Evolutionary conservation across 305 asterid genomes (phyloP).

Genomic region (Solanum hybrid): DNA sequence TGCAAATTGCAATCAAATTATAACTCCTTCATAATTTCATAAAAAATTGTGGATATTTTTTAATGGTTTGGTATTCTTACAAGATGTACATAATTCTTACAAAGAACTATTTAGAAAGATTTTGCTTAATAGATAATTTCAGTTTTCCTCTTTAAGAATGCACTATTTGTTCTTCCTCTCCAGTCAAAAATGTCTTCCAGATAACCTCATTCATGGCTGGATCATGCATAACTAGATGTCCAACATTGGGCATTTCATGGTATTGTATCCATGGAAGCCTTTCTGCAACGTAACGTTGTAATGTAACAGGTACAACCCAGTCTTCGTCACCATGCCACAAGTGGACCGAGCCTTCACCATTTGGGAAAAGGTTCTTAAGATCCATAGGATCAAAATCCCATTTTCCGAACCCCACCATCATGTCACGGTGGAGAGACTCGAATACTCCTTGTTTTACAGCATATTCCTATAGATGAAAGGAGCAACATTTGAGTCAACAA

Average conservation of each 20-base stretch:
- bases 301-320: slow-evolving; percentile 51
- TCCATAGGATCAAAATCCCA: slow-evolving; percentile 72
- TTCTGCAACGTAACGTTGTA: slow-evolving; percentile 56
- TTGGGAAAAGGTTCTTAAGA: slow-evolving; percentile 35
- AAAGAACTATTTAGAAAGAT: not conserved
- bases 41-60: not conserved
- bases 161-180: not conserved
- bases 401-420: slow-evolving; percentile 57
- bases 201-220: slow-evolving; percentile 34
- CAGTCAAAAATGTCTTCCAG: slow-evolving; percentile 33
- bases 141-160: not conserved
- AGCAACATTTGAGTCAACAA: not conserved
- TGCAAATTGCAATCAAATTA: not conserved
- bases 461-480: slow-evolving; percentile 33
- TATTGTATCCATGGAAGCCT: slow-evolving; percentile 72
- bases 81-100: not conserved
- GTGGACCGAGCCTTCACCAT: slow-evolving; percentile 52
- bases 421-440: slow-evolving; percentile 60
- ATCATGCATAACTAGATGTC: slow-evolving; percentile 44
- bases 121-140: not conserved
- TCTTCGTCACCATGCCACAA: slow-evolving; percentile 77
- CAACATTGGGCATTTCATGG: slow-evolving; percentile 57
- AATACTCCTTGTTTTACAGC: slow-evolving; percentile 46
- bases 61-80: not conserved
- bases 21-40: too few species aligned